These are phyloP conservation scores for Viola odorata DNA, from an alignment of 345 rosid genomes.

Conservation along the genomic window DNA sequence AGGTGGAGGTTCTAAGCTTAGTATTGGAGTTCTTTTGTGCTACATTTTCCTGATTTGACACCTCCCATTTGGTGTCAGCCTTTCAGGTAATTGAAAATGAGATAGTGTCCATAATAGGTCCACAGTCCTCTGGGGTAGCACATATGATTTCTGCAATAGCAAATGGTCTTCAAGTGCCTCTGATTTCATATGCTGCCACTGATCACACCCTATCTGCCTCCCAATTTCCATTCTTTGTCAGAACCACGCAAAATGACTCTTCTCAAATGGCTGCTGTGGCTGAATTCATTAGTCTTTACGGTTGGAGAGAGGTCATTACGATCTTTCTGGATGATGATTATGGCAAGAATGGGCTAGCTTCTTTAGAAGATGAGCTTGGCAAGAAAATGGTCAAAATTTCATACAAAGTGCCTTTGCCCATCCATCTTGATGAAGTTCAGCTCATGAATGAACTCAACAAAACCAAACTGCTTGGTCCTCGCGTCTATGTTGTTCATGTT, in stretches of 20 bases:
- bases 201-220: slow-evolving; percentile 17
- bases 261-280: slow-evolving; percentile 19
- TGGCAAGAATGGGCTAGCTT: slow-evolving; percentile 15
- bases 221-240: slow-evolving; percentile 16
- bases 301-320: slow-evolving; percentile 15
- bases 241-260: slow-evolving; percentile 11
- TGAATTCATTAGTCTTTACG: neutral
- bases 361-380: slow-evolving; percentile 8
- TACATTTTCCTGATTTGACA: neutral
- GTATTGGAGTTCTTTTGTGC: neutral
- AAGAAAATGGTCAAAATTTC: slow-evolving; percentile 3
- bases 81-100: neutral
- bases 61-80: neutral
- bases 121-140: slow-evolving; percentile 10
- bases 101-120: slow-evolving; percentile 17
- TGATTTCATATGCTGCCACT: slow-evolving; percentile 14
- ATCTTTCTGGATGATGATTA: slow-evolving; percentile 18
- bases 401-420: slow-evolving; percentile 1
- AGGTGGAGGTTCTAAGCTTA: neutral
- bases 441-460: neutral
- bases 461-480: neutral
- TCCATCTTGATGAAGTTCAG: neutral
- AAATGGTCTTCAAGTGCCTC: slow-evolving; percentile 15
- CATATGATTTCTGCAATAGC: slow-evolving; percentile 14
- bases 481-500: slow-evolving; percentile 7